Conservation (phyloP, 495 filamentous ascomycete species). For the Hypomontagnella submonticulosa region DNA sequence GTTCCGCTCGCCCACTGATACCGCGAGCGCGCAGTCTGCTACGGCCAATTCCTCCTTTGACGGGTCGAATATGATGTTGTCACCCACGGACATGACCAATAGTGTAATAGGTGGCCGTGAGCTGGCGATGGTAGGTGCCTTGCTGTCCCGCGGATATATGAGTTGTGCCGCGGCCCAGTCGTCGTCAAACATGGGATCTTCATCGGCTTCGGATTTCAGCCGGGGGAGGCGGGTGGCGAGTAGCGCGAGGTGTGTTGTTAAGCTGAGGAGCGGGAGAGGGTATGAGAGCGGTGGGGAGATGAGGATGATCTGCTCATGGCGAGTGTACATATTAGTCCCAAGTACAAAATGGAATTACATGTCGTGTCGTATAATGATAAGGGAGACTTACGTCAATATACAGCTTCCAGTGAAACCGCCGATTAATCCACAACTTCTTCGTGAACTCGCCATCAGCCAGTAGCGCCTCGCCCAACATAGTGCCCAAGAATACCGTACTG, state of each 20-base stretch:
- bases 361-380: not conserved
- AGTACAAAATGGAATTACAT: too few relatives aligned
- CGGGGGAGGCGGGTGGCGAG: slow-evolving; percentile 85
- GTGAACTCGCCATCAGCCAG: slow-evolving; percentile 78
- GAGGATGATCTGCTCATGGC: slow-evolving; percentile 76
- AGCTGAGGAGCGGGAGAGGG: slow-evolving; percentile 88
- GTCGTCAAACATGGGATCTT: slow-evolving; percentile 98
- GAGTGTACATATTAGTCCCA: slow-evolving; percentile 24
- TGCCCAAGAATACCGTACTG: slow-evolving; percentile 82
- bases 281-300: slow-evolving; percentile 92
- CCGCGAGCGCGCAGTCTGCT: slow-evolving; percentile 85
- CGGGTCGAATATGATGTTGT: slow-evolving; percentile 94
- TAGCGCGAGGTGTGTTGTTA: slow-evolving; percentile 96
- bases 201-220: slow-evolving; percentile 83
- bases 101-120: slow-evolving; percentile 83
- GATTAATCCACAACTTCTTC: slow-evolving; percentile 81
- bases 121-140: slow-evolving; percentile 9
- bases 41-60: slow-evolving; percentile 89
- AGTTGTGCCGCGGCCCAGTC: slow-evolving; percentile 88
- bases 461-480: slow-evolving; percentile 89
- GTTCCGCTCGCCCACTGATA: slow-evolving; percentile 67
- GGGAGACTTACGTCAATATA: slow-evolving; percentile 84
- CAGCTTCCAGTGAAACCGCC: slow-evolving; percentile 92
- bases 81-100: slow-evolving; percentile 85
- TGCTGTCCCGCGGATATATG: slow-evolving; percentile 71